phyloP scores from a whole-genome alignment of 352 stramenopile genomes.

The Saprolegnia parasitica region DNA sequence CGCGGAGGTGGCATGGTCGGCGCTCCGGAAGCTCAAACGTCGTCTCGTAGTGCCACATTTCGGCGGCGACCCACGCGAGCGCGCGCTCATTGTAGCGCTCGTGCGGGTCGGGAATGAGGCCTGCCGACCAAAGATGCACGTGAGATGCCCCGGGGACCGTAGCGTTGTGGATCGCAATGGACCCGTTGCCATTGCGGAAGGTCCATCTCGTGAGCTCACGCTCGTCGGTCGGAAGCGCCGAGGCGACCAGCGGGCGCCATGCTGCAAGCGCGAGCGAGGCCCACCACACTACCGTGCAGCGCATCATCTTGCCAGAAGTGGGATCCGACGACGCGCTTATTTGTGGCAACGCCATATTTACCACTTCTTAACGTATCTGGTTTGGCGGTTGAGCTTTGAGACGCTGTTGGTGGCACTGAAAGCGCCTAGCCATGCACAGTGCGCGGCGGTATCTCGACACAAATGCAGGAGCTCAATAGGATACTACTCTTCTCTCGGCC shows the following conservation, averaged over 20 bases:
- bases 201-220: slow-evolving; percentile 42
- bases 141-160: slow-evolving; percentile 36
- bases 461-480: too few species aligned
- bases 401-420: too few species aligned
- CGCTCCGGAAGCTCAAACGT: slow-evolving; percentile 29
- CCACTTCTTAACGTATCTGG: background rate
- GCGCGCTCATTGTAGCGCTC: slow-evolving; percentile 64
- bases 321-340: background rate
- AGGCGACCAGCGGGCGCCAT: background rate
- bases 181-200: slow-evolving; percentile 54
- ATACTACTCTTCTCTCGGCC: too few species aligned
- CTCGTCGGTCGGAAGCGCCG: background rate
- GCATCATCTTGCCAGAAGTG: background rate
- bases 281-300: background rate
- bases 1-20: slow-evolving; percentile 36
- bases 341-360: background rate
- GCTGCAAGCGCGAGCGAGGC: background rate
- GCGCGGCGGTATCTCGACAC: too few species aligned
- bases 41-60: slow-evolving; percentile 76
- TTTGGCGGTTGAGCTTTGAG: background rate
- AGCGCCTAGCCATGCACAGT: too few species aligned
- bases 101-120: slow-evolving; percentile 62
- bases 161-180: slow-evolving; percentile 44
- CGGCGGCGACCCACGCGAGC: slow-evolving; percentile 56
- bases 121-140: slow-evolving; percentile 55